Evolutionary conservation across 2,329 filamentous ascomycete genomes (phyloP).

Genomic region (Aspergillus neoniger): DNA sequence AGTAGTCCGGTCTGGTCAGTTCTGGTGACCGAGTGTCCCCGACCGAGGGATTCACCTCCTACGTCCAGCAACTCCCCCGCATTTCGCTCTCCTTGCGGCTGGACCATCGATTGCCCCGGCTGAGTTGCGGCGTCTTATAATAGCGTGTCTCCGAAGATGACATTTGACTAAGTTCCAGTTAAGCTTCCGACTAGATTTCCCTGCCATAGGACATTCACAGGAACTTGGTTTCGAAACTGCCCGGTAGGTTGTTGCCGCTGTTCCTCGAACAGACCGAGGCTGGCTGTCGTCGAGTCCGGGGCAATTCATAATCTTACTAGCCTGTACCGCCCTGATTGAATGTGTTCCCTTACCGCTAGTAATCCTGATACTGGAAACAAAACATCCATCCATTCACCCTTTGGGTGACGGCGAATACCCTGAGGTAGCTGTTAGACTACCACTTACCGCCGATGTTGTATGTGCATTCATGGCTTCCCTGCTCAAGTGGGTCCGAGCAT

Average conservation of each 20-base stretch:
- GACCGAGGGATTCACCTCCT: no score
- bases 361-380: not conserved
- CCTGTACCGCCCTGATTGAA: not conserved
- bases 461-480: constrained; percentile 19
- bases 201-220: not conserved
- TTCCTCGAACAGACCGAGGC: not conserved
- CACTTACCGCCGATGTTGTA: not conserved
- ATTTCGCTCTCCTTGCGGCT: no score
- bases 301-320: not conserved
- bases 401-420: no score
- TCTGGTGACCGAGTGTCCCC: no score
- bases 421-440: no score
- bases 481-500: constrained; percentile 23
- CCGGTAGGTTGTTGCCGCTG: not conserved
- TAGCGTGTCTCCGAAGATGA: no score
- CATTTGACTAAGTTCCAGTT: not conserved
- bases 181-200: not conserved
- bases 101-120: no score
- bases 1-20: no score
- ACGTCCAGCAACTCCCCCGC: no score
- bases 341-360: not conserved
- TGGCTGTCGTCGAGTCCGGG: not conserved
- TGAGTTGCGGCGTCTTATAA: no score
- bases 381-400: not conserved
- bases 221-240: not conserved